Conservation (phyloP, 2,329 filamentous ascomycete genomes). For the Ascochyta pisi region DNA sequence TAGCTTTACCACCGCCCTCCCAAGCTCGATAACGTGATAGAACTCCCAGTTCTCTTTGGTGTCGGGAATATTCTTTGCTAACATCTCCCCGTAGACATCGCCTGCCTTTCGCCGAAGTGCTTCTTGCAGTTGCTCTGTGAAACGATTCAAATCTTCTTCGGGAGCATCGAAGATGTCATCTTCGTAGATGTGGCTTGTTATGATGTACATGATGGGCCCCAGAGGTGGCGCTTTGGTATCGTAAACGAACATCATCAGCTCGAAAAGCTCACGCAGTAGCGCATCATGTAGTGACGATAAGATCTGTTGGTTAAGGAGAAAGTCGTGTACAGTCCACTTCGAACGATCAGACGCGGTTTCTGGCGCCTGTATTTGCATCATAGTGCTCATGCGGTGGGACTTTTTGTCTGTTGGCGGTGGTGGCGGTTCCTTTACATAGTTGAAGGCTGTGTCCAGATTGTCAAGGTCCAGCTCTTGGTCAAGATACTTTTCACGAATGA, state of each 20-base stretch:
- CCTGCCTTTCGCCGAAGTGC: conserved; percentile 76
- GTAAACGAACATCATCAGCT: conserved; percentile 86
- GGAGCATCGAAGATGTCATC: conserved; percentile 78
- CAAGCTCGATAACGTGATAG: conserved; percentile 86
- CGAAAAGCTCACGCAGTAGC: conserved; percentile 84
- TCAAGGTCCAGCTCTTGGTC: conserved; percentile 82
- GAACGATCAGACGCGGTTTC: conserved; percentile 56
- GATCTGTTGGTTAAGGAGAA: conserved; percentile 72
- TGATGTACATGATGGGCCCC: conserved; percentile 77
- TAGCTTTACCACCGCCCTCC: conserved; percentile 82
- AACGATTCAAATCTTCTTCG: conserved; percentile 73
- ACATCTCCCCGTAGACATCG: conserved; percentile 78
- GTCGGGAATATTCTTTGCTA: conserved; percentile 80
- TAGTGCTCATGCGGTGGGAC: conserved; percentile 58
- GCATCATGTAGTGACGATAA: conserved; percentile 79
- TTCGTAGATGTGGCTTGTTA: conserved; percentile 81
- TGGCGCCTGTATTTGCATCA: conserved; percentile 38
- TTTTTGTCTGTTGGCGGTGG: conserved; percentile 67
- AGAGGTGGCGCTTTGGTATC: conserved; percentile 85
- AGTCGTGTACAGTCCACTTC: conserved; percentile 60
- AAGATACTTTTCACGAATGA: conserved; percentile 82
- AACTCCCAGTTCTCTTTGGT: conserved; percentile 88
- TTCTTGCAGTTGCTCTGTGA: conserved; percentile 73
- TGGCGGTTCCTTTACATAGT: conserved; percentile 76
- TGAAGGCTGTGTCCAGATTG: conserved; percentile 83